Evolutionary conservation across 108 stramenopile species (phyloP), one percentile per base, ranked within the genome.

Genomic region (Cyclostephanos invisitatus): DNA sequence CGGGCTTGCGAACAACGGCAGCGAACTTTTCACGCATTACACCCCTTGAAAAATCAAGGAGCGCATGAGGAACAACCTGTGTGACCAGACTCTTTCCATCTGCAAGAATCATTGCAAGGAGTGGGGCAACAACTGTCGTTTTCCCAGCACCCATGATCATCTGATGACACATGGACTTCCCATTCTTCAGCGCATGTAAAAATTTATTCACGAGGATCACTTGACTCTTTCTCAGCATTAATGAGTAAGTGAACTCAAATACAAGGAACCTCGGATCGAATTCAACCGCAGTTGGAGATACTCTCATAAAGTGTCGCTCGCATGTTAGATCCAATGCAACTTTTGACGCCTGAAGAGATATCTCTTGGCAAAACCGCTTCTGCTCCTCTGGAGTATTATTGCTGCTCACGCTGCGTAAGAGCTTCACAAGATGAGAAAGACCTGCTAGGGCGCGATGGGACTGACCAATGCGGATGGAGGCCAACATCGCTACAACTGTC

Each of bases 81-180:
- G 95, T 89, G 5, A 96, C 94, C 37, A 99, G 93, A 21, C 95
- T 89, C 59, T 96, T 85, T 5, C 97, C 97, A 56, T 98, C 94
- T 4, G 98, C 60, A 37, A 99, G 94, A 71, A 99, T 95, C 72
- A 99, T 84, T 6, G 97, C 96, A 48, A 98, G 83, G 28, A 99
- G 87, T 49, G 99, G 98, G 9, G 96, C 95, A 24, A 99, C 98
- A 38, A 98, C 98, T n/a, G 98, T 98, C 0, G 99, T 99, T 76
- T 99, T 99, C 38, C 99, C 99, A 6, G 97, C 98, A 24, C 99
- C 99, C 99, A 99, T 99, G 91, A 99, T 98, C 98, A 98, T 98
- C 85, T 99, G 98, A 73, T 98, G 96, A 58, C 97, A 97, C 89
- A 96, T 94, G 15, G 96, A 97, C 25, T 82, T 81, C 25, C 86